Conservation (phyloP, 2,329 filamentous ascomycete genomes). For the Exophiala sp. region DNA sequence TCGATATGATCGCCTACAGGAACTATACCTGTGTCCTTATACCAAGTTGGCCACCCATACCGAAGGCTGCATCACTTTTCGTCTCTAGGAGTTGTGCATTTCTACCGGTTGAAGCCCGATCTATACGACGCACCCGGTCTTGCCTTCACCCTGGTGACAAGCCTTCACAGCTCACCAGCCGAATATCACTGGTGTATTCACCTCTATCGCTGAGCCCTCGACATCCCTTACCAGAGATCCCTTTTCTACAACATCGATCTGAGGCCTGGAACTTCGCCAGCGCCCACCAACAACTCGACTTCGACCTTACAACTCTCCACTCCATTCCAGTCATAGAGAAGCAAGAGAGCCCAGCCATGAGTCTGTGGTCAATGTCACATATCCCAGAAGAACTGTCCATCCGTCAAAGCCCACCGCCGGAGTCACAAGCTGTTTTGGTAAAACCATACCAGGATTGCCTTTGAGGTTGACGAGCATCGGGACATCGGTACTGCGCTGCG, state of each 20-base stretch:
- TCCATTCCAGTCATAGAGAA: constrained; percentile 15
- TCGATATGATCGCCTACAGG: constrained; percentile 21
- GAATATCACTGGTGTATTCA: not conserved
- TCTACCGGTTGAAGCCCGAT: constrained; percentile 1
- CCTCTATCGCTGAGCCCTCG: not conserved
- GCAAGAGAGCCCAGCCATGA: constrained; percentile 17
- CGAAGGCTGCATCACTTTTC: not conserved
- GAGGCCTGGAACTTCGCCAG: not conserved
- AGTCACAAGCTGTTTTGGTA: constrained; percentile 25
- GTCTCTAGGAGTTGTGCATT: not conserved
- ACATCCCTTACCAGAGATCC: not conserved
- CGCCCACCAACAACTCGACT: constrained; percentile 2
- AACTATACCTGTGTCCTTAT: constrained; percentile 8
- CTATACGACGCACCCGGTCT: constrained; percentile 5
- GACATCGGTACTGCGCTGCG: constrained; percentile 7
- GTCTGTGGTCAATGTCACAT: constrained; percentile 17
- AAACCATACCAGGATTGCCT: constrained; percentile 13
- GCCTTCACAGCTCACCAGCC: not conserved
- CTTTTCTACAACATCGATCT: not conserved
- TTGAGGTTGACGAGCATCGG: constrained; percentile 17
- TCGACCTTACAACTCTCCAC: constrained; percentile 13
- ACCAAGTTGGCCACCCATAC: constrained; percentile 6
- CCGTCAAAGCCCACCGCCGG: constrained; percentile 26
- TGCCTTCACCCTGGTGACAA: constrained; percentile 2
- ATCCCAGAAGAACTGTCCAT: constrained; percentile 16